Conservation (phyloP, 2,329 filamentous ascomycete species). For the Nigrospora osmanthi region DNA sequence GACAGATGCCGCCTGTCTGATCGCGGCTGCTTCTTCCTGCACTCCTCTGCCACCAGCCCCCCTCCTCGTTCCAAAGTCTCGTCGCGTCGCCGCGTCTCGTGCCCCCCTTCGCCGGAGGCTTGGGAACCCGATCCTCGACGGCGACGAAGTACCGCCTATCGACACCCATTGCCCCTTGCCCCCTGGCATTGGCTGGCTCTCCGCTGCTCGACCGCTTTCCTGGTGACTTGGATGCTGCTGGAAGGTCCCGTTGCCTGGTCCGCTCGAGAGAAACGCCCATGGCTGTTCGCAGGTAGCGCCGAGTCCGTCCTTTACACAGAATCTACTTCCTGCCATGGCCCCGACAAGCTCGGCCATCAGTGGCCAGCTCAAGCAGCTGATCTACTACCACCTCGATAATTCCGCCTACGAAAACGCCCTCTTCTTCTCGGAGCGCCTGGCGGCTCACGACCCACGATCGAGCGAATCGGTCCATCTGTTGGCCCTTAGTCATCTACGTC, state of each 20-base stretch:
- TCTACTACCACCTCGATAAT: constrained; percentile 77
- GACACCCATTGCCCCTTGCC: too few relatives aligned
- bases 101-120: too few relatives aligned
- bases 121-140: too few relatives aligned
- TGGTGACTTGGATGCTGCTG: not conserved
- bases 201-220: too few relatives aligned
- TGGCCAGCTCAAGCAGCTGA: constrained; percentile 48
- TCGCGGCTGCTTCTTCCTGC: too few relatives aligned
- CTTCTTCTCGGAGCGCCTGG: constrained; percentile 83
- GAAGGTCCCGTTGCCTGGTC: not conserved
- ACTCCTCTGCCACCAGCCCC: too few relatives aligned
- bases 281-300: constrained; percentile 21
- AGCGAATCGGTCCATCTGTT: constrained; percentile 77
- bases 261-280: constrained; percentile 17
- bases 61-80: too few relatives aligned
- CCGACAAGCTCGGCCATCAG: constrained; percentile 42
- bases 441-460: constrained; percentile 74
- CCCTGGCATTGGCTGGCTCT: too few relatives aligned
- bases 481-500: constrained; percentile 74
- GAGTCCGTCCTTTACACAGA: not conserved
- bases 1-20: too few relatives aligned
- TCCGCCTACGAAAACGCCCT: constrained; percentile 82
- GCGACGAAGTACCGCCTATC: too few relatives aligned
- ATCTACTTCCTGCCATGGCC: constrained; percentile 32
- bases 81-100: too few relatives aligned